A percentile compares a stretch with the other conserved stretches of the same genome.
Evolutionary conservation across 352 stramenopile species (phyloP).

Genomic region (Globisporangium takayamanum): DNA sequence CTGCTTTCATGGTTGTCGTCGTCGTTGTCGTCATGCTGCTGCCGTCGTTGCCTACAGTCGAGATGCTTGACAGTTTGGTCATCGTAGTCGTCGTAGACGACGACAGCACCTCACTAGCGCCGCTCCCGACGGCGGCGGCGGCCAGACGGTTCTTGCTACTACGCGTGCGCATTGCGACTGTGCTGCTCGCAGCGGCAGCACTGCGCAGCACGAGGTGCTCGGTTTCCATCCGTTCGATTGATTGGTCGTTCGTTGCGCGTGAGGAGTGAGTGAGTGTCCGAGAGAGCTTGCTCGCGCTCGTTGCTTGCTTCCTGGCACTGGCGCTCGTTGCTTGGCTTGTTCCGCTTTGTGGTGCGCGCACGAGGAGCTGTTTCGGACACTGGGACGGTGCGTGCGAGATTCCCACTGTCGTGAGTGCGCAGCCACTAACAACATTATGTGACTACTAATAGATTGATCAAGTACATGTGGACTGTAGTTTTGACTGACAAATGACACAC

Average conservation of each 20-base stretch:
- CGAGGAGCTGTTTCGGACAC: slow-evolving; percentile 9
- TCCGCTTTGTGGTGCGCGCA: not conserved
- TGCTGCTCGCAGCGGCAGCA: not conserved
- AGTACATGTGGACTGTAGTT: not conserved
- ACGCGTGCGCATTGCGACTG: slow-evolving; percentile 14
- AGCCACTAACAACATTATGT: not conserved
- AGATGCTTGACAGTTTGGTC: slow-evolving; percentile 8
- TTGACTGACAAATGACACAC: not conserved
- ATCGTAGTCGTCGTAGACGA: slow-evolving; percentile 2
- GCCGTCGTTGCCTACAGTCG: not conserved
- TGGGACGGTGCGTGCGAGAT: not conserved
- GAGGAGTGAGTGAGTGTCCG: not conserved
- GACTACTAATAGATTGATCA: not conserved
- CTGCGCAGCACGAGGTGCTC: slow-evolving; percentile 14
- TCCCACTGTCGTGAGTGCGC: not conserved
- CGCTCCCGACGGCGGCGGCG: not conserved
- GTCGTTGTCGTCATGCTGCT: slow-evolving; percentile 10
- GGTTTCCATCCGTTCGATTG: slow-evolving; percentile 9
- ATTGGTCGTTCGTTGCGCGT: not conserved
- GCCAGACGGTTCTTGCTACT: slow-evolving; percentile 11
- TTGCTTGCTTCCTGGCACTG: not conserved
- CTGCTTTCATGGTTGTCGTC: slow-evolving; percentile 5
- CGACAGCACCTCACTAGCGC: not conserved
- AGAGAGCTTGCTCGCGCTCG: not conserved
- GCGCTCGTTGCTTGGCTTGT: not conserved